phyloP scores from a whole-genome alignment of 805 yeast species.

The Zygotorulaspora florentina region DNA sequence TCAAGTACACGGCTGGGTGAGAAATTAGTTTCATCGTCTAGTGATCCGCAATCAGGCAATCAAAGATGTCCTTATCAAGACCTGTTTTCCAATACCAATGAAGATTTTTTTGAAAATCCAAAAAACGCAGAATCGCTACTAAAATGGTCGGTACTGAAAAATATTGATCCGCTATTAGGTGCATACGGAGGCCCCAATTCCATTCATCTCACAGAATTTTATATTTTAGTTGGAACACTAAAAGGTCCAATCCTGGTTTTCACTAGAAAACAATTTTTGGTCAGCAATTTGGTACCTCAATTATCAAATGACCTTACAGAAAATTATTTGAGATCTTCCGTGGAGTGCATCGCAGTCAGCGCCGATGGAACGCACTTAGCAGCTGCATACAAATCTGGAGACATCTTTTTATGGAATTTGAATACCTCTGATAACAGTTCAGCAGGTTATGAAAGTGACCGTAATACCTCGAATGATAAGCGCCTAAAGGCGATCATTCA shows the following conservation, averaged over 20 bases:
- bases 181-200: conserved; percentile 51
- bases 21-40: not conserved
- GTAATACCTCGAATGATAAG: not conserved
- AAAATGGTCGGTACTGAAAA: conserved; percentile 21
- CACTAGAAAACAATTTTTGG: conserved; percentile 60
- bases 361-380: conserved; percentile 67
- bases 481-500: conserved; percentile 28
- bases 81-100: not conserved
- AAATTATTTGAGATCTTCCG: conserved; percentile 38
- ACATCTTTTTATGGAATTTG: conserved; percentile 65
- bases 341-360: conserved; percentile 56
- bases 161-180: conserved; percentile 25
- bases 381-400: conserved; percentile 65
- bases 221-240: conserved; percentile 63
- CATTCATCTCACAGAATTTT: conserved; percentile 41
- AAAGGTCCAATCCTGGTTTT: conserved; percentile 64
- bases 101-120: conserved; percentile 6
- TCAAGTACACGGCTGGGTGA: conserved; percentile 10
- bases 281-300: conserved; percentile 34
- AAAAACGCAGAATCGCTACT: conserved; percentile 5
- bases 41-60: not conserved
- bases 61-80: not conserved
- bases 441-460: conserved; percentile 24
- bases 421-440: conserved; percentile 23
- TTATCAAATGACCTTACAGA: conserved; percentile 1